These are phyloP conservation scores for Conidiobolus coronatus DNA, from an alignment of 371 early-diverging fungal species.

Conservation along the genomic window DNA sequence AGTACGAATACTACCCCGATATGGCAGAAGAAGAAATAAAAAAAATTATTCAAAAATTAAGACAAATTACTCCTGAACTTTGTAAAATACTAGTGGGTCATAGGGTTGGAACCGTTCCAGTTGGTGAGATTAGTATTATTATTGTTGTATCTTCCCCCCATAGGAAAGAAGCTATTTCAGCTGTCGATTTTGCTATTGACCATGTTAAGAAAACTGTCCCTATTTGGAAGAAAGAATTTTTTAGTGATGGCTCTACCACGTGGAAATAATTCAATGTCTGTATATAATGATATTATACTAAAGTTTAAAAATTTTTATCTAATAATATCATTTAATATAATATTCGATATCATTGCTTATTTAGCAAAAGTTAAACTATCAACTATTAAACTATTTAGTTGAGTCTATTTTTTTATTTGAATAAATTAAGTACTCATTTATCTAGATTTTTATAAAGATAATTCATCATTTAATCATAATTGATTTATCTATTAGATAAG, in stretches of 20 bases:
- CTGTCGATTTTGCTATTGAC: slow-evolving; percentile 60
- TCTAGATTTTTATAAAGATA: too few species aligned
- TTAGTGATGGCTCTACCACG: slow-evolving; percentile 38
- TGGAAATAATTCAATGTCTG: slow-evolving; percentile 28
- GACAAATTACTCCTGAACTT: neutral
- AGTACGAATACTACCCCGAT: neutral
- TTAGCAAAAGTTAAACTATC: too few species aligned
- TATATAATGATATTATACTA: neutral
- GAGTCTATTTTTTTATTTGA: too few species aligned
- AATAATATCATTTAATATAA: too few species aligned
- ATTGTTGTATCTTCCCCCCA: slow-evolving; percentile 60
- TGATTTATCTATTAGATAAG: too few species aligned
- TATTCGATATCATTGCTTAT: too few species aligned
- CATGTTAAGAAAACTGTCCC: slow-evolving; percentile 57
- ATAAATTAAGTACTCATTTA: too few species aligned
- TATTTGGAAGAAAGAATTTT: slow-evolving; percentile 80
- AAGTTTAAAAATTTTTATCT: too few species aligned
- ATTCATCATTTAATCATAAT: too few species aligned
- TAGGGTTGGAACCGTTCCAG: slow-evolving; percentile 49
- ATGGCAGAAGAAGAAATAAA: slow-evolving; percentile 1
- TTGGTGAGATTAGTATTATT: slow-evolving; percentile 55
- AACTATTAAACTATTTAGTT: too few species aligned
- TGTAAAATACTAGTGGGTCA: slow-evolving; percentile 15
- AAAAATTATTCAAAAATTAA: slow-evolving; percentile 1
- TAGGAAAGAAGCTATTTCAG: slow-evolving; percentile 44